Evolutionary conservation across 441 rosid genomes (phyloP), one percentile per base, ranked within the genome.

Genomic region (Croton setiger): DNA sequence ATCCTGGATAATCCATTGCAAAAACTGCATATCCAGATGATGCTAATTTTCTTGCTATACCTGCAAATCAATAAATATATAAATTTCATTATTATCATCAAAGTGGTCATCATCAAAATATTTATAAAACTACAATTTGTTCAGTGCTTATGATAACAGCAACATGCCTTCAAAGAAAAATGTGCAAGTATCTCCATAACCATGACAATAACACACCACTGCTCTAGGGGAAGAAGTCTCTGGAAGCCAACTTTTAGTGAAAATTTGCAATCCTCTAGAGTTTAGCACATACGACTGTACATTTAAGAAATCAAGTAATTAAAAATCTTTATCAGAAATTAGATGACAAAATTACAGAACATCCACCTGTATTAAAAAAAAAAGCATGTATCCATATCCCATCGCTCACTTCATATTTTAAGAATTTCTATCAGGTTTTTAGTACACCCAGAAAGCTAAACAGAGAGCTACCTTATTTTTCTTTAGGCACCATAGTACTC

Each of bases 171-270:
- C 97, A 58, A 75, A 83, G 84, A 92, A 92, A 81, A 95, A 95
- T 0, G 99, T 87, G 86, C 98, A 92, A 64, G 93, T 90, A 81
- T 95, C 99, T 75, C 90, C 98, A 78, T 95, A 95, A 74, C 99
- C 99, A 79, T 95, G 98, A 75, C 99, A 95, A 77, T 64, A 85
- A 72, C 85, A 95, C 73, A 95, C 85, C 72, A 87, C 66, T 66
- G 95, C 99, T 76, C 81, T 90, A 4, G 87, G 97, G 52, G 15
- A 62, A 67, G 85, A 75, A n/a, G 76, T 47, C 77, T 80, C 78
- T 11, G 98, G 99, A 70, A 92, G 85, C 99, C 98, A 92, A 75
- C 91, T 77, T 76, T 89, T 95, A 35, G 91, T 72, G 82, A 95
- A 95, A 64, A 90, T 86, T 76, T 89, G 89, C 81, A 88, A 14